Evolutionary conservation across 257 asterid species (phyloP), one percentile per base, ranked within the genome.

Genomic region (Eustoma russellianum): DNA sequence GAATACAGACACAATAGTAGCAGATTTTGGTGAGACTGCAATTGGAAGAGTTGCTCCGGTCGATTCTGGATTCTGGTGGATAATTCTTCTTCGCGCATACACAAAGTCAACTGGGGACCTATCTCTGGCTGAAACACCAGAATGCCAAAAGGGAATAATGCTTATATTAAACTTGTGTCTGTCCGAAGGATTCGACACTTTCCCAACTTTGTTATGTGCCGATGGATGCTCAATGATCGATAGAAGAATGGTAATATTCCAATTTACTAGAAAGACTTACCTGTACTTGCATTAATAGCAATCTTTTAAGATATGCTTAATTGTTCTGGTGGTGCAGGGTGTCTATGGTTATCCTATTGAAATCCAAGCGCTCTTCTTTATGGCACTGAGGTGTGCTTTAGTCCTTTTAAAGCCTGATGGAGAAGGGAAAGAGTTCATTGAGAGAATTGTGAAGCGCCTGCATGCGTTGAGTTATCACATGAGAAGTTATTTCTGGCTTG

Each of bases 41-140:
- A 83, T 83, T 33, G 94, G 95, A 58, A 66, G 95, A 63, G 93
- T 85, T 19, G 95, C 95, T 56, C 93, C 93, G 1, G 84, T 85
- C 33, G 95, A 85, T 62, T 85, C 95, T 41, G 95, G 95, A 43
- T 85, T 82, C 70, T 85, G 95, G 93, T 85, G 95, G 93, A 85
- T 85, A 38, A 79, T 82, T 67, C 85, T 85, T 60, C 85, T 85
- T 41, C 84, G 95, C 17, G 95, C 93, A 7, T 85, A 85, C 62
- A 82, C 95, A 8, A 85, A 79, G 59, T 85, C 95, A 5, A 82
- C 95, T 0, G 89, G 93, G 33, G 93, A 85, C 45, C 56, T 58
- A 13, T 52, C 84, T 60, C 73, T 82, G 57, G 74, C 95, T 55
- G 93, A 82, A 67, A 77, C 78, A 9, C 67, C 86, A 0, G 95